phyloP scores from a whole-genome alignment of 805 yeast genomes.

The Naumovozyma castellii region DNA sequence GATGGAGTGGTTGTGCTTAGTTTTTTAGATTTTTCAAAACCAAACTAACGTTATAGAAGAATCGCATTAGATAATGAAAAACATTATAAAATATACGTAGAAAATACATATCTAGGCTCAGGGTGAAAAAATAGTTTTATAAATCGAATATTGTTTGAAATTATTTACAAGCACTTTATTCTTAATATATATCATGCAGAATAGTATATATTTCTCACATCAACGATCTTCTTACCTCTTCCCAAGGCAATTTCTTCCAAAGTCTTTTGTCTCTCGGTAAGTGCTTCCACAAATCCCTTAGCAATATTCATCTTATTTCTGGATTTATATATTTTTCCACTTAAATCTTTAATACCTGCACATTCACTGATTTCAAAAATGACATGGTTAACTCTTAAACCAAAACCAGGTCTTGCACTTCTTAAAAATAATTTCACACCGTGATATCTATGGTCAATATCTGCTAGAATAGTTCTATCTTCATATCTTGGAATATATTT shows the following conservation, averaged over 20 bases:
- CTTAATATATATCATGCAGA: conserved; percentile 25
- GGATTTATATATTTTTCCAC: conserved; percentile 85
- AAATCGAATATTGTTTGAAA: too few relatives aligned
- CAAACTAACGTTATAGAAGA: too few relatives aligned
- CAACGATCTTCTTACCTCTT: conserved; percentile 92
- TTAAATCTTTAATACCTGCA: conserved; percentile 87
- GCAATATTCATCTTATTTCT: conserved; percentile 93
- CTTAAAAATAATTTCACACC: conserved; percentile 75
- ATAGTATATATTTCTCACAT: conserved; percentile 83
- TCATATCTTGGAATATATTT: conserved; percentile 78
- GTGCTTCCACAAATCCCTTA: conserved; percentile 80
- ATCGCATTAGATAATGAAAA: too few relatives aligned
- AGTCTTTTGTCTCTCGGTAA: conserved; percentile 60
- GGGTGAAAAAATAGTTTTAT: too few relatives aligned
- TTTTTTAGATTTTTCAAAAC: too few relatives aligned
- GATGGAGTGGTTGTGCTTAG: too few relatives aligned
- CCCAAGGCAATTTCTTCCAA: conserved; percentile 81
- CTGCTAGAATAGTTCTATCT: conserved; percentile 82
- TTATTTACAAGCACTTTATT: neutral
- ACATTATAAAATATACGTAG: too few relatives aligned
- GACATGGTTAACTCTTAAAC: conserved; percentile 82
- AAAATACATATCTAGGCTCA: too few relatives aligned
- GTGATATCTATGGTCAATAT: conserved; percentile 72
- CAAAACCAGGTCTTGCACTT: conserved; percentile 88
- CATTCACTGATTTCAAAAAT: conserved; percentile 85